Evolutionary conservation across 768 basidiomycete species (phyloP), one percentile per base, ranked within the genome.

Genomic region (Pleurotus cornucopiae): DNA sequence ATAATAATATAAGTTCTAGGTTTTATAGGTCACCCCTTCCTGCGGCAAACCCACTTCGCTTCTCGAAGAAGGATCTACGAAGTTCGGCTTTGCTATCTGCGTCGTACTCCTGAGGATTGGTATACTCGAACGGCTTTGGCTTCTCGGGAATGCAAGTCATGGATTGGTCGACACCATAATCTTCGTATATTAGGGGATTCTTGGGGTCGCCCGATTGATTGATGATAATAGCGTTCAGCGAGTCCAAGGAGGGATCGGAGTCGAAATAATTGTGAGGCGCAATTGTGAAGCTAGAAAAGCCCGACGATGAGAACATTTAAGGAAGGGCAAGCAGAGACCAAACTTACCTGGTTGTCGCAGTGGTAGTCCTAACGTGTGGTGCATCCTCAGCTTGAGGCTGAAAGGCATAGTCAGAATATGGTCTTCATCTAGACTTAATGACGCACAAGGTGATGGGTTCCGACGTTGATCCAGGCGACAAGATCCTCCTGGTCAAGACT

Each of bases 191-290:
- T 64, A 72, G 82, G 2, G 71, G 58, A 1, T 69, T 71, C 7
- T 75, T 76, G 0, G 73, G 69, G 6, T 57, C 55, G 18, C 64
- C 54, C 2, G 80, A 79, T 12, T 69, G 63, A 41, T 70, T 67
- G 38, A 83, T 67, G 7, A 83, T 61, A 54, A 85, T 73, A n/a
- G 82, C 77, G 51, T 84, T 83, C 57, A 67, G 67, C 9, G 76
- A 76, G 51, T 85, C 83, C 68, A 85, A 75, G 9, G 83, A 81
- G 55, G 82, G 71, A 62, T 87, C 84, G 49, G 73, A 71, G 63
- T 86, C 84, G 66, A 84, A 83, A 71, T 79, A 86, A 66, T 87
- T 86, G 60, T 84, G 73, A 2, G 84, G 85, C 0, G 80, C 78
- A 11, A 87, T 64, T 55, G 83, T 69, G 64, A 86, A 82, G 61